A percentile compares a stretch with the other conserved stretches of the same genome.
phyloP scores from a whole-genome alignment of 805 yeast species.

The Pichia californica region DNA sequence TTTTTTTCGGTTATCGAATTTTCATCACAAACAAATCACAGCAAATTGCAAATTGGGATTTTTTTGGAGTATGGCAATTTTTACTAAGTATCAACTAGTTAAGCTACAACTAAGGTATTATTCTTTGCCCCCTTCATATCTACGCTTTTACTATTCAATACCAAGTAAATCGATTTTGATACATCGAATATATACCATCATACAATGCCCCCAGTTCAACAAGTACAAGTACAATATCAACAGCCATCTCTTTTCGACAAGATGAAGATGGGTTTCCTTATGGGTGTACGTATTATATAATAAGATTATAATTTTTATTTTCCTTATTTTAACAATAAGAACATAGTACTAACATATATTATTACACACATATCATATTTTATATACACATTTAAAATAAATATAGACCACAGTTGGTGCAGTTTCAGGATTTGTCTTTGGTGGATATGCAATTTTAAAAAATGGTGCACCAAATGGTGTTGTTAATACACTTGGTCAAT shows the following conservation, averaged over 20 bases:
- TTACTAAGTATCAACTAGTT: no score
- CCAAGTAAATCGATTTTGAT: no score
- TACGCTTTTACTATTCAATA: no score
- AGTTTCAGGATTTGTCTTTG: conserved; percentile 90
- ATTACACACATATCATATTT: not conserved
- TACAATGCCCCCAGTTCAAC: conserved; percentile 61
- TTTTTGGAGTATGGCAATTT: no score
- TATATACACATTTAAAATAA: not conserved
- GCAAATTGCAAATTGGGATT: no score
- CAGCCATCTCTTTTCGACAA: conserved; percentile 89
- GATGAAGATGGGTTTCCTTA: conserved; percentile 96
- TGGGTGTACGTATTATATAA: conserved; percentile 58
- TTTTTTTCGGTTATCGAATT: no score
- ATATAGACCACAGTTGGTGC: conserved; percentile 70
- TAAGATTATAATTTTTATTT: not conserved
- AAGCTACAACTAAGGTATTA: no score
- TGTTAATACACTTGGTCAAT: conserved; percentile 93
- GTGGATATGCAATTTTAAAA: conserved; percentile 84
- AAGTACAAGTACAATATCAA: conserved; percentile 52
- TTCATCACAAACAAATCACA: no score
- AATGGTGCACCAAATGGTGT: conserved; percentile 98
- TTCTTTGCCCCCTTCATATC: no score
- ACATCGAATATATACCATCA: not conserved
- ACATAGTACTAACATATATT: conserved; percentile 15
- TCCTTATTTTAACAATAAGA: not conserved